Conservation (phyloP, 163 green algal species). For the Chloromonas sp. region DNA sequence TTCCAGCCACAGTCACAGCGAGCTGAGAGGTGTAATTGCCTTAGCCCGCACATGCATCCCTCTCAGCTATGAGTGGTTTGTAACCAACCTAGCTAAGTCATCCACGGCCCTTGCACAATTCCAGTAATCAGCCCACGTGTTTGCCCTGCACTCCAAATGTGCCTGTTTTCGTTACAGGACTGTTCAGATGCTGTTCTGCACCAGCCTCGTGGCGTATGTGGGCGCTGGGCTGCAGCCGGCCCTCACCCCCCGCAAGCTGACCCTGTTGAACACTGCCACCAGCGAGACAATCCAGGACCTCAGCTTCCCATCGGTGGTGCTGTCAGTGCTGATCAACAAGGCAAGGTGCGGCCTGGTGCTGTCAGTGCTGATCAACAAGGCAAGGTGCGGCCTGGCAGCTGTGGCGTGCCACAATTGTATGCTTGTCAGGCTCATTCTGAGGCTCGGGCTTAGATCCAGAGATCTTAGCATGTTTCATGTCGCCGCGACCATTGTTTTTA, state of each 20-base stretch:
- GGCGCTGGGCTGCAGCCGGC: constrained; percentile 60
- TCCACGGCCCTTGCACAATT: background rate
- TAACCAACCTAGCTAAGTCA: background rate
- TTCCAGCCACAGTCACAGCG: background rate
- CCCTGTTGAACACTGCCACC: constrained; percentile 59
- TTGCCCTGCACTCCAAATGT: no score
- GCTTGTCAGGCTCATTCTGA: no score
- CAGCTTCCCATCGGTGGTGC: constrained; percentile 49
- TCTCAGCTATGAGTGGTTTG: no score
- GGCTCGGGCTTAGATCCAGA: no score
- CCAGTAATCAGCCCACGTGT: no score
- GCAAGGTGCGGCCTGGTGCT: constrained; percentile 53
- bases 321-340: constrained; percentile 62
- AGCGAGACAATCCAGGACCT: constrained; percentile 51
- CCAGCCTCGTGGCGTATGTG: constrained; percentile 72
- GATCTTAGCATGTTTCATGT: background rate
- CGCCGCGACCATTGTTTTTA: background rate
- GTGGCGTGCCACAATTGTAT: background rate
- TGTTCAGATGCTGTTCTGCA: constrained; percentile 80
- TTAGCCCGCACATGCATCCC: no score
- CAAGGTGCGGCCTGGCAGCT: constrained; percentile 52
- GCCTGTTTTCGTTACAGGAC: constrained; percentile 39
- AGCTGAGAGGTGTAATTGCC: no score
- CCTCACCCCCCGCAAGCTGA: constrained; percentile 50
- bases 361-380: constrained; percentile 59